Evolutionary conservation across 306 rosid species (phyloP), one percentile per base, ranked within the genome.

Genomic region (Erythrophleum fordii): DNA sequence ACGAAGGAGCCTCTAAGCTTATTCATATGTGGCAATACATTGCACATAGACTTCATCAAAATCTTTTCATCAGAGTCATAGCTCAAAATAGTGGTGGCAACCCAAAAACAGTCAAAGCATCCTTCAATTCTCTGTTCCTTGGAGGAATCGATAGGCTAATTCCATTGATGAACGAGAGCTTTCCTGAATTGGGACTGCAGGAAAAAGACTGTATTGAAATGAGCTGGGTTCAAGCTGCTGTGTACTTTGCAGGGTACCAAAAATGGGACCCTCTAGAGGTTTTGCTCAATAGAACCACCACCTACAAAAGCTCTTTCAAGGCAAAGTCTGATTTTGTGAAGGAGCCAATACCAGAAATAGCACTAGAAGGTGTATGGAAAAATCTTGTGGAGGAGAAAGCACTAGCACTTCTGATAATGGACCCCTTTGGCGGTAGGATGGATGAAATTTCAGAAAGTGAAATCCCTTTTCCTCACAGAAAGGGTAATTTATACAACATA

Each of bases 271-370:
- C 86, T 5, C 52, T 39, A 42, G 87, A 90, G 65, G 61, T 89
- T n/a, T 73, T 89, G 72, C 83, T 90, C 10, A 64, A 89, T 26
- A 77, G 87, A 59, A 75, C 12, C 18, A 81, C 85, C 58, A 75
- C 4, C 0, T 81, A 6, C 74, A 86, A 90, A 74, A 85, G 78
- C 67, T 52, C 64, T 37, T 90, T 88, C 86, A 90, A 90, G 81
- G 90, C 86, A 2, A 92, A 88, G 73, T 92, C 92, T 17, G 94
- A 92, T 48, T 90, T 69, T 64, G 91, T 88, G 5, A 55, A 26
- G 28, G 29, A 55, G 39, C 92, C 92, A 16, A 85, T 87, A 66
- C 85, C 91, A 51, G 78, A 88, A 77, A 1, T 2, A 2, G 89
- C 60, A 29, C 55, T 90, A 14, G 64, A 72, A 68, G 89, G 87